Base-by-base conservation (phyloP, 179 eudicot species). In the Spergularia azorica region DNA sequence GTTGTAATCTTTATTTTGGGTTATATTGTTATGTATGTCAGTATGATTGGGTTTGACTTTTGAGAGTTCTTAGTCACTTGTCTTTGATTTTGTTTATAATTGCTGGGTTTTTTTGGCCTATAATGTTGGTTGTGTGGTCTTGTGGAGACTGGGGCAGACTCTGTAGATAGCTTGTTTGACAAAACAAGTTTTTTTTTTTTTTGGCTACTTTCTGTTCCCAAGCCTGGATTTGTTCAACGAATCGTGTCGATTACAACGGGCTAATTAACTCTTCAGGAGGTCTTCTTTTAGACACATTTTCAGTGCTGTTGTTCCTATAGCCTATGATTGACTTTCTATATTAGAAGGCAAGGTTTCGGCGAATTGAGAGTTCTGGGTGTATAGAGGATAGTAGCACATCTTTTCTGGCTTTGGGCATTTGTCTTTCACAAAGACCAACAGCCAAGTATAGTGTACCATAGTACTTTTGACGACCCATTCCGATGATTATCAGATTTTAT, bases 31-130 rank as follows among this genome's bases (percentile, higher is more conserved):
- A n/a, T n/a, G n/a, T n/a, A n/a, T n/a, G n/a, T n/a, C 0, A 43
- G 68, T 43, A 51, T 46, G 73, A 13, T 52, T 20, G 38, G 21
- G 13, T 51, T 70, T 26, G 61, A 70, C 43, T 70, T 70, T 70
- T 70, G 20, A 54, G 73, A 21, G 60, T 21, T 20, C 16, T 70
- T 70, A 10, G 52, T 70, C 43, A 70, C 60, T 70, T 52, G 46
- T 15, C 1, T 48, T 67, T 67, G 71, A 67, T 67, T 18, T 67
- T 66, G 52, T 9, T 67, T 0, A 36, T n/a, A 0, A 3, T 65
- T 14, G 15, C 38, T 39, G 46, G 50, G 13, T 36, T 64, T 64
- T n/a, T 36, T 64, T 16, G 38, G 14, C 67, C 32, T 63, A 17
- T 15, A 38, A 46, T 64, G 38, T 26, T 17, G 13, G 9, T 64